These are phyloP conservation scores for Agaricus sinodeliciosus DNA, from an alignment of 768 basidiomycete genomes.

Conservation along the genomic window DNA sequence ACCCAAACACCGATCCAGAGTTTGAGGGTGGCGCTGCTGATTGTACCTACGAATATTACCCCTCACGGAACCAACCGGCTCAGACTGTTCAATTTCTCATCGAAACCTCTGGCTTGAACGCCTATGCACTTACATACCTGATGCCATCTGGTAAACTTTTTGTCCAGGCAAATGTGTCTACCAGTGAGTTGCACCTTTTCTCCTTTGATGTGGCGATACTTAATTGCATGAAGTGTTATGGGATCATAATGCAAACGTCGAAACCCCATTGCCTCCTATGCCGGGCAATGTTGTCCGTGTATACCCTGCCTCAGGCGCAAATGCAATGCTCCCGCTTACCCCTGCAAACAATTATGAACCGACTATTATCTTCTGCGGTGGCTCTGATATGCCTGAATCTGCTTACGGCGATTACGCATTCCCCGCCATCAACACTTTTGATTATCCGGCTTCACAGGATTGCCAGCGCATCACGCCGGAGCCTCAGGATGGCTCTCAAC, in stretches of 20 bases:
- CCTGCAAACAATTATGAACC: slow-evolving; percentile 84
- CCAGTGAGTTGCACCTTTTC: slow-evolving; percentile 39
- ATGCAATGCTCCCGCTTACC: slow-evolving; percentile 86
- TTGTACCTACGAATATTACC: slow-evolving; percentile 81
- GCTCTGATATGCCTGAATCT: slow-evolving; percentile 66
- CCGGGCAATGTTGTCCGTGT: slow-evolving; percentile 69
- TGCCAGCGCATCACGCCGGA: slow-evolving; percentile 87
- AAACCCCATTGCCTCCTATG: slow-evolving; percentile 66
- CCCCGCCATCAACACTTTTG: slow-evolving; percentile 70
- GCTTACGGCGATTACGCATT: slow-evolving; percentile 73
- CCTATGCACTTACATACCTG: slow-evolving; percentile 69
- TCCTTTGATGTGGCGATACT: neutral
- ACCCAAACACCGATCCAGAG: slow-evolving; percentile 57
- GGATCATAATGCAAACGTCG: slow-evolving; percentile 50
- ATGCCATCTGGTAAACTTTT: slow-evolving; percentile 75
- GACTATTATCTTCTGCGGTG: slow-evolving; percentile 88
- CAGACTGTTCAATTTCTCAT: slow-evolving; percentile 61
- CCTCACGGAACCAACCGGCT: slow-evolving; percentile 41
- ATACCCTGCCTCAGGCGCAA: slow-evolving; percentile 86
- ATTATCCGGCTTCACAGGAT: slow-evolving; percentile 59
- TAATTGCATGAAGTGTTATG: slow-evolving; percentile 26
- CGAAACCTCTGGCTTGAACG: slow-evolving; percentile 71
- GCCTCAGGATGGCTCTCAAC: slow-evolving; percentile 56
- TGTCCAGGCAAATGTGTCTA: slow-evolving; percentile 76
- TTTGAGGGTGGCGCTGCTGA: slow-evolving; percentile 62